phyloP scores from a whole-genome alignment of 352 stramenopile species.

The Phytophthora megakarya region DNA sequence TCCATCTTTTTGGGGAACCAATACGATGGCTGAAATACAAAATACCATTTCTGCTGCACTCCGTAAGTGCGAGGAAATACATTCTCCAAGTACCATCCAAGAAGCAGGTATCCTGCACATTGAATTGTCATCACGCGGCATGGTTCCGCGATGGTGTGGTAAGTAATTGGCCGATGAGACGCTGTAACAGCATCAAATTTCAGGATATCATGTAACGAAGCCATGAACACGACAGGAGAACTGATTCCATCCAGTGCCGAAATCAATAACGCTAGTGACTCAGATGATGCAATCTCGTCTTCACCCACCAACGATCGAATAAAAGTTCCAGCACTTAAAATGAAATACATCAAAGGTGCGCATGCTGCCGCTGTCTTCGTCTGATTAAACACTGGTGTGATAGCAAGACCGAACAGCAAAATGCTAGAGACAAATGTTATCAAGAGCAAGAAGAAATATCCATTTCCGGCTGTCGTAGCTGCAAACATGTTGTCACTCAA shows the following conservation, averaged over 20 bases:
- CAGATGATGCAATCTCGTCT: slow-evolving; percentile 50
- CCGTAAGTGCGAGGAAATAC: slow-evolving; percentile 93
- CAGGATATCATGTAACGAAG: slow-evolving; percentile 54
- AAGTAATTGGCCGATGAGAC: slow-evolving; percentile 47
- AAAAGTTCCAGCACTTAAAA: slow-evolving; percentile 57
- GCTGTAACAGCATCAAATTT: slow-evolving; percentile 51
- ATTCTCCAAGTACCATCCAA: slow-evolving; percentile 95
- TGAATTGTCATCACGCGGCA: slow-evolving; percentile 82
- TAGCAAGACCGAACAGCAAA: slow-evolving; percentile 67
- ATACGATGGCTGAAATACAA: slow-evolving; percentile 85
- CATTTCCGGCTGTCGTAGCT: slow-evolving; percentile 38
- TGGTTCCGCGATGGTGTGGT: slow-evolving; percentile 47
- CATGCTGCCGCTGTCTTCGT: slow-evolving; percentile 69
- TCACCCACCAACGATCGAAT: slow-evolving; percentile 57
- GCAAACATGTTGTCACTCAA: slow-evolving; percentile 71
- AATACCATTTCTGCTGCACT: slow-evolving; percentile 93
- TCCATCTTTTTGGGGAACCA: slow-evolving; percentile 55
- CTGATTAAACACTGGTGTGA: slow-evolving; percentile 77
- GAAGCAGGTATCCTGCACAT: slow-evolving; percentile 82
- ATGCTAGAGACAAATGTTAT: slow-evolving; percentile 67
- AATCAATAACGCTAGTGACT: slow-evolving; percentile 36
- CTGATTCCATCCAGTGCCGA: slow-evolving; percentile 56
- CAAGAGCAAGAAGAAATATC: slow-evolving; percentile 68
- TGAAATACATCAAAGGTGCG: slow-evolving; percentile 70
- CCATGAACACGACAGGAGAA: slow-evolving; percentile 77